A percentile compares a stretch with the other conserved stretches of the same genome.
phyloP scores from a whole-genome alignment of 2,329 filamentous ascomycete genomes.

The Clonostachys byssicola region DNA sequence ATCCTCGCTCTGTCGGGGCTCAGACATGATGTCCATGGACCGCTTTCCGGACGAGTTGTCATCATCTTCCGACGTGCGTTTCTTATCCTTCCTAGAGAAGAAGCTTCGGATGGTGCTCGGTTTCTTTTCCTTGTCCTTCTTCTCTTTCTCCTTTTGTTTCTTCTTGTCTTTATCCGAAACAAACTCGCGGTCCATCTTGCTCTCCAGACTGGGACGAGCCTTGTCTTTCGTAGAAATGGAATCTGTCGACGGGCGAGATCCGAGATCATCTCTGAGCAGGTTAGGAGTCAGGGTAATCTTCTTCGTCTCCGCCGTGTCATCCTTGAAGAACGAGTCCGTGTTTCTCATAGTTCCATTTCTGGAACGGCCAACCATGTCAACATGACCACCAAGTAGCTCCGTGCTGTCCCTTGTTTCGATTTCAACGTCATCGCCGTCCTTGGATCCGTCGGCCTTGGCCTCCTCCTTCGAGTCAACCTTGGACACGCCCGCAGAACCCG shows the following conservation, averaged over 20 bases:
- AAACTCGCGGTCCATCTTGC: slow-evolving; percentile 51
- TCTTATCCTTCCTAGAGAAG: slow-evolving; percentile 61
- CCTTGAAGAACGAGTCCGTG: slow-evolving; percentile 96
- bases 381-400: slow-evolving; percentile 57
- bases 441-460: not conserved
- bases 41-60: slow-evolving; percentile 61
- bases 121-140: slow-evolving; percentile 67
- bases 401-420: slow-evolving; percentile 49
- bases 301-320: slow-evolving; percentile 90
- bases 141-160: slow-evolving; percentile 64
- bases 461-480: slow-evolving; percentile 1
- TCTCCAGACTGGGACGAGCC: slow-evolving; percentile 67
- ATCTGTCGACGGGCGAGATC: slow-evolving; percentile 48
- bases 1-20: slow-evolving; percentile 38
- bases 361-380: slow-evolving; percentile 55
- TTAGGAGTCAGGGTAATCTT: slow-evolving; percentile 97
- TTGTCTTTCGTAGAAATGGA: slow-evolving; percentile 40
- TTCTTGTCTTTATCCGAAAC: slow-evolving; percentile 70
- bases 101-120: slow-evolving; percentile 53
- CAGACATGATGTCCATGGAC: slow-evolving; percentile 50
- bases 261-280: slow-evolving; percentile 75
- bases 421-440: slow-evolving; percentile 20
- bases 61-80: slow-evolving; percentile 51
- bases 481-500: slow-evolving; percentile 34
- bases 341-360: slow-evolving; percentile 85